A percentile compares a stretch with the other conserved stretches of the same genome.
phyloP scores from a whole-genome alignment of 495 filamentous ascomycete genomes.

The Physcia stellaris region DNA sequence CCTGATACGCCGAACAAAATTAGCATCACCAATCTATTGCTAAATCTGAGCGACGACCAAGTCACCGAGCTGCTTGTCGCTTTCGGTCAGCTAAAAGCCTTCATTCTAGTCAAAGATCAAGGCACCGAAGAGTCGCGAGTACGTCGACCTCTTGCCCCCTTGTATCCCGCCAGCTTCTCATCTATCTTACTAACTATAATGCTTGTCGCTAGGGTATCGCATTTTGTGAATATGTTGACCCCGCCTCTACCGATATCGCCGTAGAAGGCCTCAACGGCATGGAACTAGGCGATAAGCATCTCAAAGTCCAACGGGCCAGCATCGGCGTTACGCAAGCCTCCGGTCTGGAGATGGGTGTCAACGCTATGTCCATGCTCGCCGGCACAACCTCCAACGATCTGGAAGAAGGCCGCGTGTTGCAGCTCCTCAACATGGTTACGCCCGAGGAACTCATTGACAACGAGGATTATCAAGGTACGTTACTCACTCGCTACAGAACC shows the following conservation, averaged over 20 bases:
- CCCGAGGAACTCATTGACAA: constrained; percentile 85
- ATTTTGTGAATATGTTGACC: constrained; percentile 87
- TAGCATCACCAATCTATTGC: constrained; percentile 75
- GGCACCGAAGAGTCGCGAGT: constrained; percentile 80
- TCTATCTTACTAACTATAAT: constrained; percentile 8
- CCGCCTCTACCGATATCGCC: constrained; percentile 64
- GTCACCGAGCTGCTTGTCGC: constrained; percentile 77
- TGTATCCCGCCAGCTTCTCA: too few relatives aligned
- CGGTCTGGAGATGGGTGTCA: constrained; percentile 87
- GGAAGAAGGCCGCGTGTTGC: constrained; percentile 68
- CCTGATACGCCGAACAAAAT: constrained; percentile 93
- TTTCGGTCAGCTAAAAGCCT: constrained; percentile 88
- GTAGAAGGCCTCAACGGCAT: constrained; percentile 86
- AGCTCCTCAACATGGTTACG: constrained; percentile 96
- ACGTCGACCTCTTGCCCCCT: too few relatives aligned
- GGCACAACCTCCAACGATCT: constrained; percentile 71
- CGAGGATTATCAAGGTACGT: constrained; percentile 87
- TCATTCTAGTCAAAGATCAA: constrained; percentile 78
- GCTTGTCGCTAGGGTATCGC: constrained; percentile 62
- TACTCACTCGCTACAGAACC: too few relatives aligned
- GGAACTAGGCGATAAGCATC: constrained; percentile 72
- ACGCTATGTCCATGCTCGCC: constrained; percentile 97
- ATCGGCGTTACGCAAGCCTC: constrained; percentile 83
- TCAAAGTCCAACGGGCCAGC: constrained; percentile 79
- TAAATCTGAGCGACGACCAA: constrained; percentile 78